These are phyloP conservation scores for Ophiosphaerella korrae DNA, from an alignment of 2,329 filamentous ascomycete species.

Conservation along the genomic window DNA sequence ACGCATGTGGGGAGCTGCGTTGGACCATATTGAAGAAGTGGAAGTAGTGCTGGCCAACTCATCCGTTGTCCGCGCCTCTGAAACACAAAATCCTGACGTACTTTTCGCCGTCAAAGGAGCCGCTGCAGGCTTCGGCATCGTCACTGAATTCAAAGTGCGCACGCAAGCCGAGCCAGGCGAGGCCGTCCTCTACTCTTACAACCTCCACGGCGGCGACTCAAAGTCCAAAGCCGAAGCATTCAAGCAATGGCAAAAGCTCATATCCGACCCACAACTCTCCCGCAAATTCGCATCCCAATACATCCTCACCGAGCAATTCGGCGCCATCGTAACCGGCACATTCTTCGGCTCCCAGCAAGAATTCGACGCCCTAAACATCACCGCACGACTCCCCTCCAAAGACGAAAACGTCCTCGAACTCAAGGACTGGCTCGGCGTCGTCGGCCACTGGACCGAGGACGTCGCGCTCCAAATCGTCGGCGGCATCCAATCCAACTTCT, in stretches of 20 bases:
- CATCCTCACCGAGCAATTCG: slow-evolving; percentile 36
- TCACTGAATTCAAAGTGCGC: slow-evolving; percentile 48
- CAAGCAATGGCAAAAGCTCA: slow-evolving; percentile 44
- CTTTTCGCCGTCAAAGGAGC: slow-evolving; percentile 52
- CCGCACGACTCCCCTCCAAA: slow-evolving; percentile 27
- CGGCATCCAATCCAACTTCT: slow-evolving; percentile 39
- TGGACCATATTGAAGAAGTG: slow-evolving; percentile 44
- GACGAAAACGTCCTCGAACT: slow-evolving; percentile 30
- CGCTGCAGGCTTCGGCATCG: slow-evolving; percentile 50
- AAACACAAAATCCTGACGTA: slow-evolving; percentile 45
- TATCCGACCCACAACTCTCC: slow-evolving; percentile 35
- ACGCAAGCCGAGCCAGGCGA: slow-evolving; percentile 41
- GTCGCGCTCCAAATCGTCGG: slow-evolving; percentile 36
- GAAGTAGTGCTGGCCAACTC: slow-evolving; percentile 49
- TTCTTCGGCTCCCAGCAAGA: slow-evolving; percentile 41
- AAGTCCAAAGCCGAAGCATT: slow-evolving; percentile 35
- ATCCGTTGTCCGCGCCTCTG: slow-evolving; percentile 46
- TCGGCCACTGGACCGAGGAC: slow-evolving; percentile 42
- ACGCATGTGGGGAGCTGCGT: slow-evolving; percentile 40
- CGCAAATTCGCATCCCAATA: slow-evolving; percentile 43
- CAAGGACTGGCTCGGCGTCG: slow-evolving; percentile 41
- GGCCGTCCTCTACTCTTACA: slow-evolving; percentile 42
- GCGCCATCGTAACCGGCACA: slow-evolving; percentile 39
- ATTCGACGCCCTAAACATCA: slow-evolving; percentile 42
- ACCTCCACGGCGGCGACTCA: slow-evolving; percentile 29